A percentile compares a stretch with the other conserved stretches of the same genome.
Evolutionary conservation across 2,329 filamentous ascomycete genomes (phyloP).

Genomic region (Lecanicillium sp.): DNA sequence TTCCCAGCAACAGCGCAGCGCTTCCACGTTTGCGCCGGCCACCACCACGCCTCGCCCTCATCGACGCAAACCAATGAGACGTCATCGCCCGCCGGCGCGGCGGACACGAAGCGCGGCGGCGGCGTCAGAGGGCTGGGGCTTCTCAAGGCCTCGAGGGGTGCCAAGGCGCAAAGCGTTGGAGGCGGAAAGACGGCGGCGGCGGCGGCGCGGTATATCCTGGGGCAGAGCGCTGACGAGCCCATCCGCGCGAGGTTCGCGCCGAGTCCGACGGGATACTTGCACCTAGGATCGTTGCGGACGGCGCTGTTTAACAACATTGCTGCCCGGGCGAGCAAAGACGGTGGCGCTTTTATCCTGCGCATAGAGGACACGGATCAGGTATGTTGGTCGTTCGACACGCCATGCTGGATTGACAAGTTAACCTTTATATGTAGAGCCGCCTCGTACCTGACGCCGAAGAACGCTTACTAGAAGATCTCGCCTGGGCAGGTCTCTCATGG

Average conservation of each 20-base stretch:
- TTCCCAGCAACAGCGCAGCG: neutral
- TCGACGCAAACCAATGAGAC: neutral
- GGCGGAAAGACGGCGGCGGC: neutral
- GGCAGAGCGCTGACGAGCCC: conserved; percentile 47
- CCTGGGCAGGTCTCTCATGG: conserved; percentile 87
- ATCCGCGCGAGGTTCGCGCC: conserved; percentile 74
- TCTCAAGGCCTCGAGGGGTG: neutral
- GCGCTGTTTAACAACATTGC: conserved; percentile 93
- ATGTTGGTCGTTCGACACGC: conserved; percentile 22
- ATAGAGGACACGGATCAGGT: conserved; percentile 96
- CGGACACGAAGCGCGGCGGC: neutral
- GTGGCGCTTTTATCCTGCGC: conserved; percentile 82
- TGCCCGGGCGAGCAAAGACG: conserved; percentile 65
- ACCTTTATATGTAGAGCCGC: conserved; percentile 53
- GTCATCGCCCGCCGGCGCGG: neutral
- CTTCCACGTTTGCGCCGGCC: neutral
- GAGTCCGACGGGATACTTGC: conserved; percentile 88
- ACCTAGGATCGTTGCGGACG: conserved; percentile 85
- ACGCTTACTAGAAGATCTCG: conserved; percentile 69
- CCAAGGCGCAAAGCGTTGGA: neutral
- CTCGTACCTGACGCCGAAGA: conserved; percentile 75
- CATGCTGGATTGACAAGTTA: neutral
- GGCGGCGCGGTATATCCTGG: conserved; percentile 26
- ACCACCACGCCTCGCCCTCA: neutral
- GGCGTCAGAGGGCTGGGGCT: neutral